Percentiles rank a stretch among this genome's conserved stretches.
phyloP scores from a whole-genome alignment of 345 rosid genomes.

The Cardamine chenopodiifolia region DNA sequence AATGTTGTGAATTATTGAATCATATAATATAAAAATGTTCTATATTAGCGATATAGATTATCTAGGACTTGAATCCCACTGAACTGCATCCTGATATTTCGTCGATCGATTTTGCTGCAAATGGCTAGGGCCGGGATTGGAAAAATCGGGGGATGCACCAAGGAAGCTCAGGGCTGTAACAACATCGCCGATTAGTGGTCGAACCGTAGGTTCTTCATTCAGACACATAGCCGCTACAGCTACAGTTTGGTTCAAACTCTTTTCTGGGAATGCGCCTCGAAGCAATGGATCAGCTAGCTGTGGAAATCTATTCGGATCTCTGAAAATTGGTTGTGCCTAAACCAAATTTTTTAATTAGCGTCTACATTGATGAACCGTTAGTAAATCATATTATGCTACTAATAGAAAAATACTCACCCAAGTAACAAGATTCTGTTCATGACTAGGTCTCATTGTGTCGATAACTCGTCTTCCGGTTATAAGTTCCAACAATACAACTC shows the following conservation, averaged over 20 bases:
- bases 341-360: not conserved
- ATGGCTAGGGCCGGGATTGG: not conserved
- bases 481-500: conserved; percentile 81
- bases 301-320: conserved; percentile 53
- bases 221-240: conserved; percentile 88
- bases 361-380: not conserved
- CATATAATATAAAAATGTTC: conserved; percentile 6
- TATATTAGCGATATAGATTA: not conserved
- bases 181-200: conserved; percentile 76
- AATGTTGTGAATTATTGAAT: not conserved
- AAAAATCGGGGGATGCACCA: conserved; percentile 20
- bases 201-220: conserved; percentile 59
- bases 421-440: conserved; percentile 68
- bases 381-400: not conserved
- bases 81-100: conserved; percentile 2
- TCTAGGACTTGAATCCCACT: conserved; percentile 25
- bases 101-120: not conserved
- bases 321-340: conserved; percentile 72
- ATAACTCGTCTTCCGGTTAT: conserved; percentile 81
- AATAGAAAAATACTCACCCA: conserved; percentile 54
- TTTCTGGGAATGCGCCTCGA: conserved; percentile 48
- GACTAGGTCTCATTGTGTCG: conserved; percentile 56
- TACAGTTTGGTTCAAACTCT: conserved; percentile 66
- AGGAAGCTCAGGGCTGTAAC: conserved; percentile 72
- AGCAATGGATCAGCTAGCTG: conserved; percentile 72